Conservation (phyloP, 2,329 filamentous ascomycete genomes). For the Botrytis fragariae region DNA sequence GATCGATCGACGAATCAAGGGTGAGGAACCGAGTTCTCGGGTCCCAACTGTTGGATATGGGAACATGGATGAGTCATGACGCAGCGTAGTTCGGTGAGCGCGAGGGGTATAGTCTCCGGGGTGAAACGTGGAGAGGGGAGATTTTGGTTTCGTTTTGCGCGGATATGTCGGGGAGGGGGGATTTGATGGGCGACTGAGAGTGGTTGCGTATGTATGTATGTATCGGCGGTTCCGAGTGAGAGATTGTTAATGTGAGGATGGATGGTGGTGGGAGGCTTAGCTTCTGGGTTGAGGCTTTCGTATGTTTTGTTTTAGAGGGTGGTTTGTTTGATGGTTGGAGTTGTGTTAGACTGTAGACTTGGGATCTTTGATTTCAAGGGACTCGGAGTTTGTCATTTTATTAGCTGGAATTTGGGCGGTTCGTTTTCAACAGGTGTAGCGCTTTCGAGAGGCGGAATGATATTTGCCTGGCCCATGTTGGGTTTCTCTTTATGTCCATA, state of each 20-base stretch:
- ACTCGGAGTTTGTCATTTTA: neutral
- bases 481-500: neutral
- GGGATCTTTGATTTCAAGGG: neutral
- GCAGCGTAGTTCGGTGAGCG: neutral
- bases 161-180: too few relatives aligned
- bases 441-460: neutral
- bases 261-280: neutral
- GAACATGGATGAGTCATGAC: neutral
- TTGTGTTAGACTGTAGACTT: neutral
- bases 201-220: too few relatives aligned
- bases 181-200: too few relatives aligned
- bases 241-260: neutral
- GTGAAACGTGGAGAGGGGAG: neutral
- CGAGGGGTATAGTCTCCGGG: neutral
- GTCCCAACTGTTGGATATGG: neutral
- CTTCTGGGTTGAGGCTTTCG: neutral
- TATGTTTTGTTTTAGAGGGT: neutral
- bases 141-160: neutral
- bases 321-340: neutral
- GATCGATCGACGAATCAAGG: too few relatives aligned
- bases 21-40: neutral
- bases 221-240: too few relatives aligned
- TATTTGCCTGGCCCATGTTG: fast-evolving
- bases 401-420: neutral
- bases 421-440: neutral